Base-by-base conservation (phyloP, 148 eudicot genomes). In the Vaccinium macrocarpon region DNA sequence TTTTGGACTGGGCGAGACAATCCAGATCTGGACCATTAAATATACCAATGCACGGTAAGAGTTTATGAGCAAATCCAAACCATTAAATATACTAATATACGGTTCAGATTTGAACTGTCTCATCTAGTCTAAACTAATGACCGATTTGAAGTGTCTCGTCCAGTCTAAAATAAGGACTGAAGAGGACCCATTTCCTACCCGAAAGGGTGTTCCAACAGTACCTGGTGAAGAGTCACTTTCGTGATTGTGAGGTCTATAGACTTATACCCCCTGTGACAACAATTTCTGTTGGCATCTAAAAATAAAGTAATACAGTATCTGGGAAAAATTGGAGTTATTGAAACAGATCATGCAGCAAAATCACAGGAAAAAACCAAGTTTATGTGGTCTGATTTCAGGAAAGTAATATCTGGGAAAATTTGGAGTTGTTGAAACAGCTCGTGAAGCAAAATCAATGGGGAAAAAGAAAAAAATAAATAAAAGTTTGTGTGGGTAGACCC, bases 251-350 rank as follows among this genome's bases (percentile, higher is more conserved):
- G 25, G 32, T 35, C 16, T 32, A n/a, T 35, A 38, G 50, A 51
- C 74, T 48, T 64, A 42, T 81, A 35, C 23, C 83, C 23, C 14
- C 49, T 38, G 19, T 15, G 70, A 42, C 71, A 21, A 13, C 72
- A n/a, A 59, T 13, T 6, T 35, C 70, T 81, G 55, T 61, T 81
- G 83, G 38, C 83, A 81, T 81, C 35, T 6, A 6, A 21, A 81
- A 32, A 3, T 2, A 50, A 50, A 50, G 35, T 32, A 32, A 32
- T 32, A 27, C 12, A 25, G 35, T 32, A 32, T 29, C 27, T 38
- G 21, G 19, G 32, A 42, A 42, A 42, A 5, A 10, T 61, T 80
- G 51, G 82, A 62, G 35, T 14, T n/a, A 62, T 62, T 62, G 82
- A 62, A 55, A 62, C n/a, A 21, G 18, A 3, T 14, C 73, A 80